These are phyloP conservation scores for Solanum bulbocastanum DNA, from an alignment of 257 asterid genomes.

Conservation along the genomic window DNA sequence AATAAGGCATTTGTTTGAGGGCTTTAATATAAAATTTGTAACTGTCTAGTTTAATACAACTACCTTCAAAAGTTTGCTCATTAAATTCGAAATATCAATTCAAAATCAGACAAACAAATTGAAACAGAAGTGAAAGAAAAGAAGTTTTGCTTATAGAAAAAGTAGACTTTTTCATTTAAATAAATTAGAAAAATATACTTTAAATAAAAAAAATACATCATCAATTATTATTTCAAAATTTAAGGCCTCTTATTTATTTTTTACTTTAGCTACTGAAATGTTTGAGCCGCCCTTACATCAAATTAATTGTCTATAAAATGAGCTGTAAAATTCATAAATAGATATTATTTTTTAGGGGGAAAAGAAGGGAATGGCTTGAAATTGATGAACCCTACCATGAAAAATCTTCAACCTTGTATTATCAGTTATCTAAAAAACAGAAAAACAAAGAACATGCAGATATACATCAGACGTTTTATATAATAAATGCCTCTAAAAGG, in stretches of 20 bases:
- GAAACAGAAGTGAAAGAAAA: too few species aligned
- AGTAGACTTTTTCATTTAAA: too few species aligned
- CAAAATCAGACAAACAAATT: too few species aligned
- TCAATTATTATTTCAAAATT: too few species aligned
- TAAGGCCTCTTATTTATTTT: neutral
- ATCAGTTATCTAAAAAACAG: neutral
- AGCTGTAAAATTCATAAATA: neutral
- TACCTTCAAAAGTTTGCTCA: neutral
- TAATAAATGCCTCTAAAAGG: neutral
- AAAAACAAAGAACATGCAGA: neutral
- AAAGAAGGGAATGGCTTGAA: neutral
- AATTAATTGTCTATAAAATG: neutral
- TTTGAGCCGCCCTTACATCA: neutral
- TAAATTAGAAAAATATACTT: too few species aligned
- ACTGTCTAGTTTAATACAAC: neutral
- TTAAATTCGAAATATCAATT: neutral
- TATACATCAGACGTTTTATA: neutral
- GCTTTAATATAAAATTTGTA: neutral
- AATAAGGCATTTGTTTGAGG: neutral
- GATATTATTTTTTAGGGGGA: neutral
- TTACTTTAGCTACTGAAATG: too few species aligned
- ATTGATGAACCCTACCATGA: neutral
- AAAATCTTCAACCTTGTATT: neutral
- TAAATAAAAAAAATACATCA: too few species aligned
- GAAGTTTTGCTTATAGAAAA: too few species aligned